These are phyloP conservation scores for Pinus albicaulis DNA, from an alignment of 75 land plant species.

Conservation along the genomic window DNA sequence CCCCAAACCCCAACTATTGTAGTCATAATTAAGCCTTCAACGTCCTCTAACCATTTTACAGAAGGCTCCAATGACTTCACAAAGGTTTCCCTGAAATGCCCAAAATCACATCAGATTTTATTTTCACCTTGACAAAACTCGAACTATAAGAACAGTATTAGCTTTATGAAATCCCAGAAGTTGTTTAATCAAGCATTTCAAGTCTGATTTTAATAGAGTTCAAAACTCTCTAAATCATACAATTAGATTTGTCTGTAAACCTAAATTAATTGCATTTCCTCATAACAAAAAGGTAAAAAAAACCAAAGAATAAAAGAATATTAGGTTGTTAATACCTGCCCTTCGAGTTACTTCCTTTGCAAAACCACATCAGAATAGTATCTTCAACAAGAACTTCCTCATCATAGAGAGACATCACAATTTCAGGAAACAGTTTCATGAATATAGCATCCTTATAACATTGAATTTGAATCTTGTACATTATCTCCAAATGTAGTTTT, in stretches of 20 bases:
- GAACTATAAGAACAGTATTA: background rate
- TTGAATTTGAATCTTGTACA: conserved; percentile 92
- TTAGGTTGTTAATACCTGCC: conserved; percentile 57
- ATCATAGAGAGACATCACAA: conserved; percentile 86
- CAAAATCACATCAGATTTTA: background rate
- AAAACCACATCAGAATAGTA: conserved; percentile 86
- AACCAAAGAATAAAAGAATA: background rate
- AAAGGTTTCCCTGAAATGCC: conserved; percentile 77
- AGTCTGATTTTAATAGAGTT: too few species aligned
- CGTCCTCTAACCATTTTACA: conserved; percentile 98
- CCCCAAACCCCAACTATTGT: too few species aligned
- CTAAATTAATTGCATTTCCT: too few species aligned
- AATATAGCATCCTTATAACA: conserved; percentile 98
- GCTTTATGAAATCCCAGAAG: background rate
- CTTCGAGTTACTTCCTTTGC: conserved; percentile 85
- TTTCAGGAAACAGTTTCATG: conserved; percentile 96
- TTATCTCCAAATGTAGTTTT: conserved; percentile 85
- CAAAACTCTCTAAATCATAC: too few species aligned
- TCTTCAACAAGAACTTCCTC: conserved; percentile 97
- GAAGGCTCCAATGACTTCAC: conserved; percentile 95
- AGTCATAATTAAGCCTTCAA: too few species aligned
- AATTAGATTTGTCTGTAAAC: too few species aligned
- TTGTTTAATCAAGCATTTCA: background rate
- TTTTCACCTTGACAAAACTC: background rate
- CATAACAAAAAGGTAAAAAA: too few species aligned